phyloP scores from a whole-genome alignment of 306 rosid species.

The Styphnolobium japonicum region DNA sequence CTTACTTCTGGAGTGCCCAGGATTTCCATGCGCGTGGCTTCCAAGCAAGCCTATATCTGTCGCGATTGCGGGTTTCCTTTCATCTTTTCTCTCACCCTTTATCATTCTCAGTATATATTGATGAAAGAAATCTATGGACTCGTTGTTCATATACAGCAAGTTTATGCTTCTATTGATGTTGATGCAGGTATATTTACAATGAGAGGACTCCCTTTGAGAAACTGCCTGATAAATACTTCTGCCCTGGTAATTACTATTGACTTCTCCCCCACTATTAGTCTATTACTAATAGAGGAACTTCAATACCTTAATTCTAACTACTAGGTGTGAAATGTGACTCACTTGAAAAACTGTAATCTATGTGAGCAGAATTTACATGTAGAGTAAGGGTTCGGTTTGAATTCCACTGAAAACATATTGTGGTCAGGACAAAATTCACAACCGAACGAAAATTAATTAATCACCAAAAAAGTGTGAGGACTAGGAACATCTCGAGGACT shows the following conservation, averaged over 20 bases:
- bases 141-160: not conserved
- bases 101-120: not conserved
- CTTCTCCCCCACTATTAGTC: not conserved
- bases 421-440: too few relatives aligned
- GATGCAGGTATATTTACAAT: slow-evolving; percentile 78
- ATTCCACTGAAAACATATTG: too few relatives aligned
- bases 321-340: too few relatives aligned
- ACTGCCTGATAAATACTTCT: slow-evolving; percentile 72
- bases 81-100: not conserved
- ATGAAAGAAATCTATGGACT: not conserved
- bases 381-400: too few relatives aligned
- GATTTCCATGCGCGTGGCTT: slow-evolving; percentile 84
- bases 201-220: slow-evolving; percentile 85
- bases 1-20: slow-evolving; percentile 44
- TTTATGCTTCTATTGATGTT: slow-evolving; percentile 4
- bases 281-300: not conserved
- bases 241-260: slow-evolving; percentile 56
- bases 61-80: slow-evolving; percentile 89
- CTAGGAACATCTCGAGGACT: too few relatives aligned
- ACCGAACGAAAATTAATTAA: too few relatives aligned
- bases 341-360: too few relatives aligned
- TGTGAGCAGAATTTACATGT: too few relatives aligned
- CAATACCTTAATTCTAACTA: too few relatives aligned
- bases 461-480: too few relatives aligned
- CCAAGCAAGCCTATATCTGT: slow-evolving; percentile 87